These are phyloP conservation scores for Onygenales sp. DNA, from an alignment of 2,329 filamentous ascomycete genomes.

Conservation along the genomic window DNA sequence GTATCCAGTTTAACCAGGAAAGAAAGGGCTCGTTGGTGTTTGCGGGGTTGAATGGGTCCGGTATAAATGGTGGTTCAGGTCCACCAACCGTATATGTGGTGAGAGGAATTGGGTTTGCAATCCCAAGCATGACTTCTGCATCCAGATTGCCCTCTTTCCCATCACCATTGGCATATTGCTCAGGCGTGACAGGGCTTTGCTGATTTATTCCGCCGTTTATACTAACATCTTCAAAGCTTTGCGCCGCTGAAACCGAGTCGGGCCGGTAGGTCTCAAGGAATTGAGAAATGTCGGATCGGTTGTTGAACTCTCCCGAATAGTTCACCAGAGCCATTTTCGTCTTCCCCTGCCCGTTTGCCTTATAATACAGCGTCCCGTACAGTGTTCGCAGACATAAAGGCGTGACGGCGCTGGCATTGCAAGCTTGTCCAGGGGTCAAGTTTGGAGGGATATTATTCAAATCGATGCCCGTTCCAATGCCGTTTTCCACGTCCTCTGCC, in stretches of 20 bases:
- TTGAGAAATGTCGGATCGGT: background rate
- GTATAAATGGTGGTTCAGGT: background rate
- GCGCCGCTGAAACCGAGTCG: background rate
- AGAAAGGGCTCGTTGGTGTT: constrained; percentile 1
- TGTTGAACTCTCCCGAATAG: constrained; percentile 1
- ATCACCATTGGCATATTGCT: background rate
- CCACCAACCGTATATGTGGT: background rate
- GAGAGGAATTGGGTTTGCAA: background rate
- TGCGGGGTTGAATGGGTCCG: background rate
- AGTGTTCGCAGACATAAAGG: background rate
- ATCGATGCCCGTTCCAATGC: background rate
- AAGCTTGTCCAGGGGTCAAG: background rate
- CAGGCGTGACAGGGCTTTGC: background rate
- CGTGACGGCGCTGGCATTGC: background rate
- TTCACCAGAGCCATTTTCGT: constrained; percentile 1
- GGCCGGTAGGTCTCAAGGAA: background rate
- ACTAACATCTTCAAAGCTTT: background rate
- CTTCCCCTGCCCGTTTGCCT: background rate
- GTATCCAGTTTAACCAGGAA: background rate
- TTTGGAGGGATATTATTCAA: background rate
- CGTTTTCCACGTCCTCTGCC: background rate
- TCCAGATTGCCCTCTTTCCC: background rate
- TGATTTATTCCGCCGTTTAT: background rate
- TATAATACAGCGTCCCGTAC: background rate
- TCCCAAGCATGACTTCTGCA: background rate